Evolutionary conservation across 768 basidiomycete genomes (phyloP).

Genomic region (Boletus bicolor): DNA sequence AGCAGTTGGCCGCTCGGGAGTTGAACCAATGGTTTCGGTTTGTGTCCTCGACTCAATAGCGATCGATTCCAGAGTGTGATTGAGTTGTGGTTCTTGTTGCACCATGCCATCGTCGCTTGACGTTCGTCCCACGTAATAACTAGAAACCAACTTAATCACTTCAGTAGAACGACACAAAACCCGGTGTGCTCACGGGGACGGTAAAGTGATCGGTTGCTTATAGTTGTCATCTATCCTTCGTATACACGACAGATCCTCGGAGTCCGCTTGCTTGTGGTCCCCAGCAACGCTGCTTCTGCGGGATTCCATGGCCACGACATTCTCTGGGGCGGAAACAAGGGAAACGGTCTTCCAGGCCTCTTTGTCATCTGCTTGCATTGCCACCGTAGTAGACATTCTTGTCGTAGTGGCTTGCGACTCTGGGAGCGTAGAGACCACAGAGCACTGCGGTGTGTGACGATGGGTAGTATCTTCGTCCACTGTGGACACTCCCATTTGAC

Average conservation of each 20-base stretch:
- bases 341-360: too few species aligned
- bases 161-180: not conserved
- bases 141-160: not conserved
- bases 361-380: too few species aligned
- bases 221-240: not conserved
- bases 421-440: too few species aligned
- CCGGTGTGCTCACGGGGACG: conserved; percentile 2
- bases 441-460: too few species aligned
- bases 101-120: not conserved
- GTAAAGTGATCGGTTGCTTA: not conserved
- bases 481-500: too few species aligned
- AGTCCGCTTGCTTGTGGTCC: too few species aligned
- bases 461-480: too few species aligned
- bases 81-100: not conserved
- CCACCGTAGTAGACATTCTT: too few species aligned
- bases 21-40: not conserved
- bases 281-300: too few species aligned
- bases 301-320: too few species aligned
- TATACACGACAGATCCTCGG: not conserved
- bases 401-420: too few species aligned
- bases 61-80: not conserved
- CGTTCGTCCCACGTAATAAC: not conserved
- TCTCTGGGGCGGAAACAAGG: too few species aligned
- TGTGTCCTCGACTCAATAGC: not conserved
- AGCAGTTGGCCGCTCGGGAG: not conserved